These are phyloP conservation scores for Mallotus nudiflorus DNA, from an alignment of 345 rosid genomes.

Conservation along the genomic window DNA sequence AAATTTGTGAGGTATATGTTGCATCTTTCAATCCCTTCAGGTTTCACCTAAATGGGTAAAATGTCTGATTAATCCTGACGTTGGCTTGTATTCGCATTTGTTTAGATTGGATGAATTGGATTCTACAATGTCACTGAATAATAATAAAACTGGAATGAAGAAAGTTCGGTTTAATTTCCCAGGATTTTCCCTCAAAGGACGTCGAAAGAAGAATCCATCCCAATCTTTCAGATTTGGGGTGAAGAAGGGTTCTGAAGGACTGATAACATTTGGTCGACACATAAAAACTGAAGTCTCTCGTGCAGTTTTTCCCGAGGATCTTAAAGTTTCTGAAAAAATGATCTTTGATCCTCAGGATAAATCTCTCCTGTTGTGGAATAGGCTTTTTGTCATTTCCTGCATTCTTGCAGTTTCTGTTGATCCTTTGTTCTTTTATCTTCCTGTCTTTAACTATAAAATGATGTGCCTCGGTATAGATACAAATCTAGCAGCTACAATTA, in stretches of 20 bases:
- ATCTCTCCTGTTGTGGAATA: slow-evolving; percentile 74
- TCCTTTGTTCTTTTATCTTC: slow-evolving; percentile 81
- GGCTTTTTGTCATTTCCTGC: slow-evolving; percentile 71
- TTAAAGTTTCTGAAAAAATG: slow-evolving; percentile 62
- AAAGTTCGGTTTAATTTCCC: slow-evolving; percentile 40
- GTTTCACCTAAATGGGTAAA: not conserved
- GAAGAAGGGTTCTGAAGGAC: slow-evolving; percentile 59
- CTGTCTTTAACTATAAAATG: slow-evolving; percentile 49
- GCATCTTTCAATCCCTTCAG: not conserved
- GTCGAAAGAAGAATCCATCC: slow-evolving; percentile 43
- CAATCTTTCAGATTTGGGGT: slow-evolving; percentile 57
- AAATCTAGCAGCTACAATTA: slow-evolving; percentile 55
- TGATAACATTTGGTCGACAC: slow-evolving; percentile 54
- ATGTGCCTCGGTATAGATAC: slow-evolving; percentile 64
- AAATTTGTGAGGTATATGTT: slow-evolving; percentile 65
- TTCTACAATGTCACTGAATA: slow-evolving; percentile 51
- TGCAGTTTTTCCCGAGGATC: slow-evolving; percentile 76
- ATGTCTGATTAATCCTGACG: not conserved
- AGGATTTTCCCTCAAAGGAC: slow-evolving; percentile 33
- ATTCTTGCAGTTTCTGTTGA: slow-evolving; percentile 74
- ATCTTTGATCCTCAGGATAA: slow-evolving; percentile 83
- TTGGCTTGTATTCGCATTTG: slow-evolving; percentile 6
- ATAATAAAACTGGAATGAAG: slow-evolving; percentile 41
- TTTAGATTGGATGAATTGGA: slow-evolving; percentile 74
- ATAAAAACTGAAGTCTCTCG: slow-evolving; percentile 52